Percentiles rank a stretch among this genome's conserved stretches.
These are phyloP conservation scores for Alternaria hordeiaustralica DNA, from an alignment of 2,329 filamentous ascomycete species.

Conservation along the genomic window DNA sequence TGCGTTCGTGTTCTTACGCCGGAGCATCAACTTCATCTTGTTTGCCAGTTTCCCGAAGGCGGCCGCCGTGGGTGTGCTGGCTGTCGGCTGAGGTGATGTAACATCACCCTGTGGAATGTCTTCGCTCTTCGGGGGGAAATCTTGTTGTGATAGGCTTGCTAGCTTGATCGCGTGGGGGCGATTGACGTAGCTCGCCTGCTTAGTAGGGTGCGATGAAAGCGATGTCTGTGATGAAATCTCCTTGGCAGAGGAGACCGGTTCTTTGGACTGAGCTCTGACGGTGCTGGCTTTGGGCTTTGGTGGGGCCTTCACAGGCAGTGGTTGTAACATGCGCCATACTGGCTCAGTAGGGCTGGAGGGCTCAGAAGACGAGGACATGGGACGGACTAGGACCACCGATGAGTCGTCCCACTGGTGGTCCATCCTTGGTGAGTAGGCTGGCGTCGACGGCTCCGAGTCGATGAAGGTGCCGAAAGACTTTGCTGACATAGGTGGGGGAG, in stretches of 20 bases:
- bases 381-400: constrained; percentile 36
- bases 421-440: constrained; percentile 42
- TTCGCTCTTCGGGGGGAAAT: constrained; percentile 18
- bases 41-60: constrained; percentile 39
- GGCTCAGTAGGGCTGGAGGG: constrained; percentile 39
- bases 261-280: constrained; percentile 9
- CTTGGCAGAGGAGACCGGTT: constrained; percentile 3
- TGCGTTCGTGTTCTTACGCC: constrained; percentile 29
- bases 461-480: constrained; percentile 46
- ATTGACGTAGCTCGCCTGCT: constrained; percentile 5
- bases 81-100: constrained; percentile 14
- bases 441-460: constrained; percentile 48
- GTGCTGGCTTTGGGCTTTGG: constrained; percentile 4
- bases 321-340: constrained; percentile 42
- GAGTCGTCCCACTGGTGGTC: constrained; percentile 37
- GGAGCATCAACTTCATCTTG: constrained; percentile 39
- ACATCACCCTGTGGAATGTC: constrained; percentile 17
- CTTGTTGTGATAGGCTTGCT: constrained; percentile 20
- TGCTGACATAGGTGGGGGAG: constrained; percentile 44
- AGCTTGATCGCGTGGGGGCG: constrained; percentile 10
- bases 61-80: constrained; percentile 20
- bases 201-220: constrained; percentile 25
- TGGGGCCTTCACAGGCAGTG: constrained; percentile 22
- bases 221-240: constrained; percentile 13
- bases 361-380: constrained; percentile 35